These are phyloP conservation scores for Ulota crispa DNA, from an alignment of 225 moss, liverwort and hornwort species.

Conservation along the genomic window DNA sequence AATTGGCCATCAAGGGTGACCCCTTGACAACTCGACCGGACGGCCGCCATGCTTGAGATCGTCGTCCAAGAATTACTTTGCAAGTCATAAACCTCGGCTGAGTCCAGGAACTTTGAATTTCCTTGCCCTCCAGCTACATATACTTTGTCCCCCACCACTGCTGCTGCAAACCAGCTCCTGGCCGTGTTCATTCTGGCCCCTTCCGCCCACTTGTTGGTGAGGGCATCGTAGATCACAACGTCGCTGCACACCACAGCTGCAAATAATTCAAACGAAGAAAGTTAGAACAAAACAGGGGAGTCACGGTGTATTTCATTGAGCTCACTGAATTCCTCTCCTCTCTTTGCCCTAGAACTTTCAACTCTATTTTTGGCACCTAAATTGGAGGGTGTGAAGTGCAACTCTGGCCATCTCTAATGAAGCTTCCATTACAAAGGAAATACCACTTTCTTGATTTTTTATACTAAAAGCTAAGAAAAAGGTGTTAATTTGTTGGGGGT, in stretches of 20 bases:
- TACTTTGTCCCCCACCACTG: slow-evolving; percentile 47
- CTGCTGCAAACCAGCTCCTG: slow-evolving; percentile 62
- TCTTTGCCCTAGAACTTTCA: not conserved
- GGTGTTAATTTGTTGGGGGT: not conserved
- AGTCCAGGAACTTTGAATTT: slow-evolving; percentile 37
- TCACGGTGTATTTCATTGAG: not conserved
- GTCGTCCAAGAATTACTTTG: slow-evolving; percentile 40
- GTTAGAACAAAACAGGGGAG: not conserved
- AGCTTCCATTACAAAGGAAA: not conserved
- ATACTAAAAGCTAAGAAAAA: not conserved
- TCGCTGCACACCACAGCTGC: slow-evolving; percentile 52
- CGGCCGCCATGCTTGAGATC: slow-evolving; percentile 39
- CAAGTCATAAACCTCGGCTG: slow-evolving; percentile 61
- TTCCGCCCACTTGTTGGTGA: slow-evolving; percentile 54
- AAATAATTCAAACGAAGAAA: not conserved
- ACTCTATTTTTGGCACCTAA: not conserved
- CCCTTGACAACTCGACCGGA: slow-evolving; percentile 52
- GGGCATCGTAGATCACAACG: slow-evolving; percentile 54
- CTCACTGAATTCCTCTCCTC: not conserved
- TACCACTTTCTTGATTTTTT: not conserved
- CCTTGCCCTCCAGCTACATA: slow-evolving; percentile 73
- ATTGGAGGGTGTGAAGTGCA: not conserved
- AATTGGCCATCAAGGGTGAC: slow-evolving; percentile 44
- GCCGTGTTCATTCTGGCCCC: slow-evolving; percentile 53
- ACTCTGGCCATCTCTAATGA: not conserved